These are phyloP conservation scores for Cladosporium sp. DNA, from an alignment of 2,329 filamentous ascomycete species.

Conservation along the genomic window DNA sequence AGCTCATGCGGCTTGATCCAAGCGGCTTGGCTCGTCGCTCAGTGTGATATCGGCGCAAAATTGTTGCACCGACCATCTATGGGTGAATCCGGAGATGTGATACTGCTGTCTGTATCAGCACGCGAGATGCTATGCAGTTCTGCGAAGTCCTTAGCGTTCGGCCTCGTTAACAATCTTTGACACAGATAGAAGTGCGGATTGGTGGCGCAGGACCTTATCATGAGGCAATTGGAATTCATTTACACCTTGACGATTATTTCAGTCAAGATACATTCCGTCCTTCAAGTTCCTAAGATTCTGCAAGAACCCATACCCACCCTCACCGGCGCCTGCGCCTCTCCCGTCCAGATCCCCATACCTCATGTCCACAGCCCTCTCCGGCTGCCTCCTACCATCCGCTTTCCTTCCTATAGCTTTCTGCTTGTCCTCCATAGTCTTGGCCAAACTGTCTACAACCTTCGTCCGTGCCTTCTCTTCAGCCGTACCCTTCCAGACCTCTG, in stretches of 20 bases:
- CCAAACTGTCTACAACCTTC: slow-evolving; percentile 79
- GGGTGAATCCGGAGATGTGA: no score
- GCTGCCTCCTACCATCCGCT: slow-evolving; percentile 20
- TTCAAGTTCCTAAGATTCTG: slow-evolving; percentile 55
- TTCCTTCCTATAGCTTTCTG: slow-evolving; percentile 46
- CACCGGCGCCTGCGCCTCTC: slow-evolving; percentile 40
- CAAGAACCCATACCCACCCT: slow-evolving; percentile 54
- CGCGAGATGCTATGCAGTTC: no score
- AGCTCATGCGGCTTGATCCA: neutral
- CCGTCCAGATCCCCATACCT: slow-evolving; percentile 19
- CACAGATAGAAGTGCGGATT: no score
- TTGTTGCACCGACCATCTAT: no score
- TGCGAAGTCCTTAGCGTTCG: no score
- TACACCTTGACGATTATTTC: neutral
- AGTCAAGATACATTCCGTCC: slow-evolving; percentile 56
- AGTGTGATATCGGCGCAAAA: neutral
- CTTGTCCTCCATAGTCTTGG: slow-evolving; percentile 79
- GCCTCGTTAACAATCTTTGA: no score
- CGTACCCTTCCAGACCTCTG: slow-evolving; percentile 90
- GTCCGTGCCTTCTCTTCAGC: slow-evolving; percentile 84
- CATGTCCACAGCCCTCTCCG: slow-evolving; percentile 16
- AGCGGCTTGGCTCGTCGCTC: neutral
- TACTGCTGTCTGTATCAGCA: no score
- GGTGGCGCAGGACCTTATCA: no score
- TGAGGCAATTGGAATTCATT: neutral